phyloP scores from a whole-genome alignment of 2,329 filamentous ascomycete species.

The Diaporthe humulicola region DNA sequence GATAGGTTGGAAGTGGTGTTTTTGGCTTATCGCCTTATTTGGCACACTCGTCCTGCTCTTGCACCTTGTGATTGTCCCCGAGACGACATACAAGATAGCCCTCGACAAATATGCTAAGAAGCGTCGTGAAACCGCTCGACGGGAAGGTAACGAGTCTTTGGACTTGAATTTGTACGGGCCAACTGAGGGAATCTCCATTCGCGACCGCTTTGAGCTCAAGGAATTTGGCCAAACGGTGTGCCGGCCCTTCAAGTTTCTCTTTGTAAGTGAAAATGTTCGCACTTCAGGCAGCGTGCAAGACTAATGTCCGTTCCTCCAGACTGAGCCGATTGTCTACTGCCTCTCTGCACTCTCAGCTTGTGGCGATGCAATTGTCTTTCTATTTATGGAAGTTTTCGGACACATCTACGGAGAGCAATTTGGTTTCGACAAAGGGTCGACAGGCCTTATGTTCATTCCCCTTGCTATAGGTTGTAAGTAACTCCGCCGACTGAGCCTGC shows the following conservation, averaged over 20 bases:
- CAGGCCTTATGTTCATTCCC: conserved; percentile 8
- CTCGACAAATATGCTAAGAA: conserved; percentile 14
- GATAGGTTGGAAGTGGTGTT: conserved; percentile 10
- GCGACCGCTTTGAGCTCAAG: background rate
- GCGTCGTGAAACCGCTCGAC: conserved; percentile 10
- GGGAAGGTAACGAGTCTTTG: conserved; percentile 16
- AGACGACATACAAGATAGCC: conserved; percentile 17
- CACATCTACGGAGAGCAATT: conserved; percentile 11
- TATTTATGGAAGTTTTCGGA: conserved; percentile 78
- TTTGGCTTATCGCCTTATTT: conserved; percentile 16
- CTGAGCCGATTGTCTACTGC: conserved; percentile 79
- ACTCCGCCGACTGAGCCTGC: too few species aligned
- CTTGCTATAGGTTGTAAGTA: conserved; percentile 19
- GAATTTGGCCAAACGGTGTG: conserved; percentile 2
- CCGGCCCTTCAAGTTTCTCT: conserved; percentile 19
- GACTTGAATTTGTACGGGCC: conserved; percentile 17
- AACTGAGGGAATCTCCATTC: background rate
- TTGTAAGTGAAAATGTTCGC: background rate
- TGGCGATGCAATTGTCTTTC: conserved; percentile 82
- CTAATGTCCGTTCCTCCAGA: conserved; percentile 68
- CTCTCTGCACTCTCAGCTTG: conserved; percentile 80
- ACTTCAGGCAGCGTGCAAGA: background rate
- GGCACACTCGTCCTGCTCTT: background rate
- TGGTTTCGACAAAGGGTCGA: background rate
- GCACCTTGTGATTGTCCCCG: background rate